phyloP scores from a whole-genome alignment of 305 asterid genomes.

The Lippia alba region DNA sequence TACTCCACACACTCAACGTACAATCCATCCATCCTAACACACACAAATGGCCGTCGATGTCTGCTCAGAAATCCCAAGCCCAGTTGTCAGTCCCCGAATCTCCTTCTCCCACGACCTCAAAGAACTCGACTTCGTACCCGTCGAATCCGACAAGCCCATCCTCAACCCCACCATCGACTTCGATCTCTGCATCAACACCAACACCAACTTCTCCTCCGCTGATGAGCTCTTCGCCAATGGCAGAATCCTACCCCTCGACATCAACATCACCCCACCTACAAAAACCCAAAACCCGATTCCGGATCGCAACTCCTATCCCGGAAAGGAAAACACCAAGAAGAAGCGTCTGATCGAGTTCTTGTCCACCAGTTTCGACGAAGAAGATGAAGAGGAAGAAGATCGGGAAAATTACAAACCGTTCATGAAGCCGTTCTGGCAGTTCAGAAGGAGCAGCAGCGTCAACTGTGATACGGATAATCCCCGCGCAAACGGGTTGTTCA shows the following conservation, averaged over 20 bases:
- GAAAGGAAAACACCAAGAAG: slow-evolving; percentile 45
- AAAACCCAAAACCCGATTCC: slow-evolving; percentile 28
- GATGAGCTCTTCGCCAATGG: slow-evolving; percentile 90
- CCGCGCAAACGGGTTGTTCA: slow-evolving; percentile 46
- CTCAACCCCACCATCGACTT: slow-evolving; percentile 65
- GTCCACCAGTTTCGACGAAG: slow-evolving; percentile 48
- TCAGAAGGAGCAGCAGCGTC: slow-evolving; percentile 75
- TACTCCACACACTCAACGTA: not conserved
- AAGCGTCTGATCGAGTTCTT: slow-evolving; percentile 70
- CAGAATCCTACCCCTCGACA: slow-evolving; percentile 67
- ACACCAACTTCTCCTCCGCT: slow-evolving; percentile 56
- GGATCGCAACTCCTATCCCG: not conserved
- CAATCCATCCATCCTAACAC: not conserved
- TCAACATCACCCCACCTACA: not conserved
- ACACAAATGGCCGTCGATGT: slow-evolving; percentile 73
- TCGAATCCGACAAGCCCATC: slow-evolving; percentile 50
- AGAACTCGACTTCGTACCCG: slow-evolving; percentile 53
- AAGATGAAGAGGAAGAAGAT: slow-evolving; percentile 33
- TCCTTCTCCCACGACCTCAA: slow-evolving; percentile 85
- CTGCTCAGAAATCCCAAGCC: slow-evolving; percentile 64
- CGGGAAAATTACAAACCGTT: slow-evolving; percentile 38
- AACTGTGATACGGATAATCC: slow-evolving; percentile 49
- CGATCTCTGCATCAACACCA: slow-evolving; percentile 53
- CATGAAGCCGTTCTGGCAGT: slow-evolving; percentile 73
- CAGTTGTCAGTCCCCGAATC: slow-evolving; percentile 52